Conservation (phyloP, 495 filamentous ascomycete genomes). For the Elaphomyces granulatus region DNA sequence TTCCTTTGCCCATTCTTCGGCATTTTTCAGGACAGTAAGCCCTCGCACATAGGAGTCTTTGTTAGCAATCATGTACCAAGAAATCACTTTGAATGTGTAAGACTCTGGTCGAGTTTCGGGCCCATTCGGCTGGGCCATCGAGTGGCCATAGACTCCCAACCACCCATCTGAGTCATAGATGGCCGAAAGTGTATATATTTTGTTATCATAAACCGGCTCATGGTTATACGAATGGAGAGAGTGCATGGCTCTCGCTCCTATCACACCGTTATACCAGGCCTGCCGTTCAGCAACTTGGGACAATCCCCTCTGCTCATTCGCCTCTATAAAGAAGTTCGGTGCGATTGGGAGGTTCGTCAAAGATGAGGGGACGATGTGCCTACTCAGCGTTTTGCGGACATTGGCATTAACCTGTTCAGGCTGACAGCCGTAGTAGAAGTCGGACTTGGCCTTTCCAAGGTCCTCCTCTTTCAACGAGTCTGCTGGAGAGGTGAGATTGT, state of each 20-base stretch:
- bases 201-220: slow-evolving; percentile 7
- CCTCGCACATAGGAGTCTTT: too few species aligned
- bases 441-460: slow-evolving; percentile 4
- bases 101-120: too few species aligned
- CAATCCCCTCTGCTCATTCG: slow-evolving; percentile 7
- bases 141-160: too few species aligned
- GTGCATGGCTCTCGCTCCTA: slow-evolving; percentile 9
- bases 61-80: too few species aligned
- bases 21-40: neutral
- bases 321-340: slow-evolving; percentile 15
- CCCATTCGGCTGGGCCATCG: slow-evolving; percentile 15
- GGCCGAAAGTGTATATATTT: slow-evolving; percentile 7
- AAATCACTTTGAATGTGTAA: too few species aligned
- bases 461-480: too few species aligned
- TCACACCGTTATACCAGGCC: slow-evolving; percentile 6
- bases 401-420: slow-evolving; percentile 7
- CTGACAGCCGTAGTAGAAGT: slow-evolving; percentile 7
- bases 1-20: slow-evolving; percentile 1
- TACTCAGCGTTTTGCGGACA: slow-evolving; percentile 8
- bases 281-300: slow-evolving; percentile 7
- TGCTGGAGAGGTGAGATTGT: slow-evolving; percentile 19
- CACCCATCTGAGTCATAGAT: too few species aligned
- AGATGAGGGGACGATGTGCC: slow-evolving; percentile 23
- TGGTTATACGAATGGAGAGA: slow-evolving; percentile 5
- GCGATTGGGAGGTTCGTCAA: slow-evolving; percentile 21